These are phyloP conservation scores for Flammula alnicola DNA, from an alignment of 1,284 basidiomycete species.

Conservation along the genomic window DNA sequence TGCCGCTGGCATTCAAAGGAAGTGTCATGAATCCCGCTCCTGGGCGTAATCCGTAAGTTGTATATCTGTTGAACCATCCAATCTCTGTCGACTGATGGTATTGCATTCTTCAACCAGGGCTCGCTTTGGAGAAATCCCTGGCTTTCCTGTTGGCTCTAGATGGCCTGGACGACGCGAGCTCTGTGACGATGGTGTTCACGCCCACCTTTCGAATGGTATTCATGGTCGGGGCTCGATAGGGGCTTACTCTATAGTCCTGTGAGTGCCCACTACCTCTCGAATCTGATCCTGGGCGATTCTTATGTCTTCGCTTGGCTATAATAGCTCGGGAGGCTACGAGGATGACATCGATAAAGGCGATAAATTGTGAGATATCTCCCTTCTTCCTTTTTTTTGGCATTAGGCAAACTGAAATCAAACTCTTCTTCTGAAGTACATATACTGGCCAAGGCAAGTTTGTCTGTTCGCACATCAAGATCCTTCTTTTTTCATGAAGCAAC, in stretches of 20 bases:
- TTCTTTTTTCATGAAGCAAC: too few species aligned
- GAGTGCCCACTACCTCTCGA: neutral
- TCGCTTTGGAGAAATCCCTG: slow-evolving; percentile 16
- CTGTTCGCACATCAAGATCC: too few species aligned
- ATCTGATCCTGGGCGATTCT: neutral
- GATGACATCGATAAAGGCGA: slow-evolving; percentile 34
- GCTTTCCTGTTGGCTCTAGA: slow-evolving; percentile 29
- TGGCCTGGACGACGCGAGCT: slow-evolving; percentile 24
- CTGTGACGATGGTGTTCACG: slow-evolving; percentile 31
- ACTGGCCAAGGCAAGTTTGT: slow-evolving; percentile 13
- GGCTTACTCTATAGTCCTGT: slow-evolving; percentile 35
- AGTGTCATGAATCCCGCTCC: too few species aligned
- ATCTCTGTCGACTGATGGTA: too few species aligned
- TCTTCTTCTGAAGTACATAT: slow-evolving; percentile 10
- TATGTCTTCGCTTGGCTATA: neutral
- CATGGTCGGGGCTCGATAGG: slow-evolving; percentile 28
- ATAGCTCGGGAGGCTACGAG: slow-evolving; percentile 36
- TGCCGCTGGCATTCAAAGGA: too few species aligned
- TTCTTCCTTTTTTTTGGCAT: neutral
- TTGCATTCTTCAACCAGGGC: too few species aligned
- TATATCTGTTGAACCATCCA: neutral
- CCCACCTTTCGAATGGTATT: slow-evolving; percentile 29
- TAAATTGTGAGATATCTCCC: slow-evolving; percentile 32
- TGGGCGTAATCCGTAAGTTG: too few species aligned
- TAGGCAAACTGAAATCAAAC: slow-evolving; percentile 9